These are phyloP conservation scores for Trypanosoma mega DNA, from an alignment of 208 protist species.

Conservation along the genomic window DNA sequence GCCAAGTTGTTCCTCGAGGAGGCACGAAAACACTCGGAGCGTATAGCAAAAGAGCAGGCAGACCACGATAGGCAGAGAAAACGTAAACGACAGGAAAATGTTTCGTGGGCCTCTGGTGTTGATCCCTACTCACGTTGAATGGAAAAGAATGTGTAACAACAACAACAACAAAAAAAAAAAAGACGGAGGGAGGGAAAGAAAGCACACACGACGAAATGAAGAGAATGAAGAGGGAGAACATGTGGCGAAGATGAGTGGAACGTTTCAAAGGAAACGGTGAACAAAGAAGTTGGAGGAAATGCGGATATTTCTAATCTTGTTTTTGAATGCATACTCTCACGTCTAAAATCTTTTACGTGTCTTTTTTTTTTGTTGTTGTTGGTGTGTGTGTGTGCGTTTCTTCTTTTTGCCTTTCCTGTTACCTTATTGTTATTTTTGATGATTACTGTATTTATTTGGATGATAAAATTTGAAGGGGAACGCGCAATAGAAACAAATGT, in stretches of 20 bases:
- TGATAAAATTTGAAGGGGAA: too few species aligned
- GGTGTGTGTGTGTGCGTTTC: not conserved
- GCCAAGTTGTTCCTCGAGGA: slow-evolving; percentile 70
- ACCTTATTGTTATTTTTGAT: too few species aligned
- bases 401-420: too few species aligned
- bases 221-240: not conserved
- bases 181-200: not conserved
- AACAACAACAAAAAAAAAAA: slow-evolving; percentile 2
- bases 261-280: too few species aligned
- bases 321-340: not conserved
- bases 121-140: slow-evolving; percentile 20
- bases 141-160: not conserved
- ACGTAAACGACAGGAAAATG: slow-evolving; percentile 47
- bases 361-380: not conserved
- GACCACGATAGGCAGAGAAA: slow-evolving; percentile 41
- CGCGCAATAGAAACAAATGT: too few species aligned
- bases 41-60: slow-evolving; percentile 46
- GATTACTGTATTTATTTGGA: too few species aligned
- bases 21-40: slow-evolving; percentile 61
- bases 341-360: not conserved
- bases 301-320: too few species aligned
- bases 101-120: slow-evolving; percentile 55
- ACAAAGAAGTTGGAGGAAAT: too few species aligned
- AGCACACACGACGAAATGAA: not conserved
- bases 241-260: too few species aligned